Conservation (phyloP, 2,329 filamentous ascomycete species). For the Ascochyta koolunga region DNA sequence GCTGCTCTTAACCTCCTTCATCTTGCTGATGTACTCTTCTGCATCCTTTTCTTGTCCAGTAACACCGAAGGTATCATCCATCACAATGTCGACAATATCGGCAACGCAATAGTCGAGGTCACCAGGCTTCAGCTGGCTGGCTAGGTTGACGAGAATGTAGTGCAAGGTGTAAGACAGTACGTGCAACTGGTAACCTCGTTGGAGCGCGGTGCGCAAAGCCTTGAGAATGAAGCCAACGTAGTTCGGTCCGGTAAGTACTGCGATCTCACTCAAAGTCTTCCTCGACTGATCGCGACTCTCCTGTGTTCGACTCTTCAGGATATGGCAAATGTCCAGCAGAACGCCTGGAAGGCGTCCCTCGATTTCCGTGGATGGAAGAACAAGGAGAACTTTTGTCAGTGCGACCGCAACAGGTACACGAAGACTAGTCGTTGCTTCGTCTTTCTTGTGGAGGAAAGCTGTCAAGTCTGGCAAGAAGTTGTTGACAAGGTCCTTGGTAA, state of each 20-base stretch:
- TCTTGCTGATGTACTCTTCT: constrained; percentile 90
- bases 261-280: constrained; percentile 84
- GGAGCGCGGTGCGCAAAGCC: constrained; percentile 82
- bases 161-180: constrained; percentile 95
- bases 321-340: constrained; percentile 89
- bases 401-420: constrained; percentile 90
- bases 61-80: constrained; percentile 96
- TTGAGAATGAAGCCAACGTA: constrained; percentile 94
- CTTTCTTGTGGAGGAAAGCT: constrained; percentile 90
- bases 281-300: constrained; percentile 90
- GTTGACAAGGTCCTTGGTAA: constrained; percentile 73
- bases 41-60: constrained; percentile 96
- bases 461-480: constrained; percentile 79
- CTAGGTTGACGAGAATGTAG: constrained; percentile 79
- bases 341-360: constrained; percentile 78
- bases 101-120: constrained; percentile 87
- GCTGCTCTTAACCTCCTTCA: constrained; percentile 97
- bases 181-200: constrained; percentile 88
- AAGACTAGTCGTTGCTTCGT: constrained; percentile 91
- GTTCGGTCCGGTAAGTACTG: constrained; percentile 76
- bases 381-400: constrained; percentile 81
- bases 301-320: constrained; percentile 85
- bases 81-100: constrained; percentile 80
- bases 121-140: constrained; percentile 76
- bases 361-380: constrained; percentile 77